A percentile compares a stretch with the other conserved stretches of the same genome.
These are phyloP conservation scores for Raffaelea albimanens DNA, from an alignment of 2,329 filamentous ascomycete genomes.

Conservation along the genomic window DNA sequence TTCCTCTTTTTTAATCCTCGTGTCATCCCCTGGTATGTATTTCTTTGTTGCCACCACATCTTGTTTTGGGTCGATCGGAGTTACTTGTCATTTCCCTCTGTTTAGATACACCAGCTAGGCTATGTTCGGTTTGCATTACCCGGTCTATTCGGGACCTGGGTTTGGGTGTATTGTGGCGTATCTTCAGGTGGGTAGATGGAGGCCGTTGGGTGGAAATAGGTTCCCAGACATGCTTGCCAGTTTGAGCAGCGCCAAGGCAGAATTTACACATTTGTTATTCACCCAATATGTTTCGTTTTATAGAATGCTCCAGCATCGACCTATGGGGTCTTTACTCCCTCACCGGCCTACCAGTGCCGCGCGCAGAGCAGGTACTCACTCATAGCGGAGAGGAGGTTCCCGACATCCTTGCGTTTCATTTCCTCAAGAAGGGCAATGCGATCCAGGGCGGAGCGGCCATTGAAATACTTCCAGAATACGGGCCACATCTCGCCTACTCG, in stretches of 20 bases:
- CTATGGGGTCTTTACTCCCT: no score
- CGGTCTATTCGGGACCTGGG: neutral
- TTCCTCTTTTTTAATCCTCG: no score
- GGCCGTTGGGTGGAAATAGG: neutral
- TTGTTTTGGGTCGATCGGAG: conserved; percentile 4
- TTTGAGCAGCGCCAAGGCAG: no score
- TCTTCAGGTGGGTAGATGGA: neutral
- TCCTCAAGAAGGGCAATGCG: conserved; percentile 78
- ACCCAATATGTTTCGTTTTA: no score
- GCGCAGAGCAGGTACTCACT: conserved; percentile 59
- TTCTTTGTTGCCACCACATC: neutral
- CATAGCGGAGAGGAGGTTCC: conserved; percentile 55
- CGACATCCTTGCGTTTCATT: conserved; percentile 75
- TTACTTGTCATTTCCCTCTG: conserved; percentile 4
- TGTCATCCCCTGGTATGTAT: no score
- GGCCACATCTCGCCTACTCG: conserved; percentile 61
- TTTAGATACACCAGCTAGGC: conserved; percentile 4
- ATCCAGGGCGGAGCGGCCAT: conserved; percentile 77
- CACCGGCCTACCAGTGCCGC: conserved; percentile 65
- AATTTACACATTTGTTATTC: no score
- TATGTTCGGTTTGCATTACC: conserved; percentile 1
- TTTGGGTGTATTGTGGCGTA: neutral
- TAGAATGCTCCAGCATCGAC: no score
- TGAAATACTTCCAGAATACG: conserved; percentile 73
- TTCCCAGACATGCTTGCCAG: no score